Evolutionary conservation across 805 yeast genomes (phyloP), one percentile per base, ranked within the genome.

Genomic region (Metschnikowia hibisci): DNA sequence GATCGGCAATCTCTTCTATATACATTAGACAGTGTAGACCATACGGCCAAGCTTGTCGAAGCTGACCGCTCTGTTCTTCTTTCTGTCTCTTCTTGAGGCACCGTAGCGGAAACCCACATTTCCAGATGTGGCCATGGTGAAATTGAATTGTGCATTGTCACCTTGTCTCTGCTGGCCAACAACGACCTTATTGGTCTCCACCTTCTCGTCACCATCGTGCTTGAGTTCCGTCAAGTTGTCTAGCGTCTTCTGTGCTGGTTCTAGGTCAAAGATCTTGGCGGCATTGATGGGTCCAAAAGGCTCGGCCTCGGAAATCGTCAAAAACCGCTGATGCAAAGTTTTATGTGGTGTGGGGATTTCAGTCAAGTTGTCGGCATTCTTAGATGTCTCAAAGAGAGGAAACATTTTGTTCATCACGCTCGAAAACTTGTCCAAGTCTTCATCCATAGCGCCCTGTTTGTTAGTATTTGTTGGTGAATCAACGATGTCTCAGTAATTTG

Each of bases 241-340:
- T 54, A 90, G 73, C 3, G 93, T 85, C 29, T 74, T 80, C 37
- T 80, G 77, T 23, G 98, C 97, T n/a, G 96, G 95, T 61, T 87
- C 90, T 51, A 91, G 73, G 33, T 77, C 89, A 50, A 87, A 78
- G 31, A 84, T 77, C 44, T 80, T 71, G 39, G 99, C 96, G 11
- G 99, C 97, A 60, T 93, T 98, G 5, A 89, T 76, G 4, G 97
- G 96, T 6, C 96, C 96, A 61, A 91, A 90, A 8, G 96, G 96
- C 68, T 89, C 95, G 22, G 89, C 82, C 67, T 91, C 99, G 8
- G 96, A 91, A 61, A 91, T 82, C 10, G 95, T 84, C 60, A 87
- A 66, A 71, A 90, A 90, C 51, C 91, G 74, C 51, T 95, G 87
- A 50, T 80, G 81, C 50, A 83, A 71, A 2, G 96, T 85, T 65